Evolutionary conservation across 176 grass and related monocot species (phyloP).

Genomic region (Aegilops bicornis): DNA sequence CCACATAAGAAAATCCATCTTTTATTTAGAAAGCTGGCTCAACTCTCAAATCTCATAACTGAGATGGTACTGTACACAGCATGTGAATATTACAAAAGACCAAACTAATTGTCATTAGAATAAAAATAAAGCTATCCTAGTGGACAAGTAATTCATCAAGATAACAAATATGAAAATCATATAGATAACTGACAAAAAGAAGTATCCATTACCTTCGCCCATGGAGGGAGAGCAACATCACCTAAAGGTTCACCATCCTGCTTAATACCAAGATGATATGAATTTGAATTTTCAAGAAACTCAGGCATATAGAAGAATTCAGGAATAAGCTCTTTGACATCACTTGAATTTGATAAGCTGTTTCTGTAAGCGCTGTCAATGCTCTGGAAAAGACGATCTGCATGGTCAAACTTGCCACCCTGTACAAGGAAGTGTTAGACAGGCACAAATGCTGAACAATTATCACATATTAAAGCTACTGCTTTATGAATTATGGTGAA

Average conservation of each 20-base stretch:
- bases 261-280: slow-evolving; percentile 91
- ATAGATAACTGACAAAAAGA: not conserved
- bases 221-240: slow-evolving; percentile 92
- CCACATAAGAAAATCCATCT: slow-evolving; percentile 5
- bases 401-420: slow-evolving; percentile 98
- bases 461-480: slow-evolving; percentile 25
- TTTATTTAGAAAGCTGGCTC: slow-evolving; percentile 21
- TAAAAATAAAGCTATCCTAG: not conserved
- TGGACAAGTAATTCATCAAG: slow-evolving; percentile 18
- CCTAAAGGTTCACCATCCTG: slow-evolving; percentile 94
- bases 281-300: slow-evolving; percentile 93
- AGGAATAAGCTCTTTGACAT: slow-evolving; percentile 97
- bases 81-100: not conserved
- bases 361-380: slow-evolving; percentile 81
- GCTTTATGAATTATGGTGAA: not conserved
- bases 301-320: slow-evolving; percentile 99
- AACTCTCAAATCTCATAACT: not conserved
- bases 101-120: slow-evolving; percentile 15
- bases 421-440: slow-evolving; percentile 33
- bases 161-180: not conserved
- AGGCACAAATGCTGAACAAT: slow-evolving; percentile 22
- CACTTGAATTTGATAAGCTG: slow-evolving; percentile 95
- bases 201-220: slow-evolving; percentile 71
- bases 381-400: slow-evolving; percentile 94
- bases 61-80: not conserved